Evolutionary conservation across 1,284 basidiomycete species (phyloP).

Genomic region (Apiotrichum akiyoshidainum): DNA sequence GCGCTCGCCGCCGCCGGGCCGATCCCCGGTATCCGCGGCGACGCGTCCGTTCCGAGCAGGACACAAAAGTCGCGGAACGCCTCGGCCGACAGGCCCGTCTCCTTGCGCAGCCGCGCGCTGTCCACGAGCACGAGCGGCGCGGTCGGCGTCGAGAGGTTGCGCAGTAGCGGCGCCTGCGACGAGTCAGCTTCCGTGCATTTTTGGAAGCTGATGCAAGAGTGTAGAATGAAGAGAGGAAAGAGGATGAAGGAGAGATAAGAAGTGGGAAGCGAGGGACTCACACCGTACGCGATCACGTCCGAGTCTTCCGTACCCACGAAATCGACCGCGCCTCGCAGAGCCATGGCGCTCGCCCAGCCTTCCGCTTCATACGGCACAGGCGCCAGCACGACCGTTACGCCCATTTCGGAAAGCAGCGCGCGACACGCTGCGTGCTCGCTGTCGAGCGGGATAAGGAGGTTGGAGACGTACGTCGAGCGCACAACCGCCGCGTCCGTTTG

Average conservation of each 20-base stretch:
- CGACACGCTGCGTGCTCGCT: slow-evolving; percentile 39
- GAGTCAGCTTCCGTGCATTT: neutral
- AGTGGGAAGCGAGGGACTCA: too few relatives aligned
- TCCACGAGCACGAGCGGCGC: slow-evolving; percentile 63
- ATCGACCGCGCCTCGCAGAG: slow-evolving; percentile 68
- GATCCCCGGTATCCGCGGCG: slow-evolving; percentile 70
- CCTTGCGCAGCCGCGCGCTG: slow-evolving; percentile 61
- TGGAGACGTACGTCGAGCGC: slow-evolving; percentile 29
- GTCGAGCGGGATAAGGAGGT: slow-evolving; percentile 33
- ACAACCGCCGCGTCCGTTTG: slow-evolving; percentile 20
- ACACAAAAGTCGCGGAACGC: slow-evolving; percentile 76
- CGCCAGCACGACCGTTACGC: slow-evolving; percentile 68
- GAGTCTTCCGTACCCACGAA: slow-evolving; percentile 86
- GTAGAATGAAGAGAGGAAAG: too few relatives aligned
- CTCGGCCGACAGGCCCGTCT: slow-evolving; percentile 57
- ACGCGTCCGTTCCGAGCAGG: slow-evolving; percentile 83
- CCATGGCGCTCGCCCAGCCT: slow-evolving; percentile 71
- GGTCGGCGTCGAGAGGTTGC: slow-evolving; percentile 63
- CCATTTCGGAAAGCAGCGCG: slow-evolving; percentile 64
- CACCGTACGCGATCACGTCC: slow-evolving; percentile 47
- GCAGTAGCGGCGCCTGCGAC: slow-evolving; percentile 61
- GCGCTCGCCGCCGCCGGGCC: slow-evolving; percentile 70
- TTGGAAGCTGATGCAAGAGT: too few relatives aligned
- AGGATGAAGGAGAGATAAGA: too few relatives aligned
- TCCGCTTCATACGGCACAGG: slow-evolving; percentile 72